Conservation (phyloP, 108 stramenopile species). For the Hondaea fermentalgiana region DNA sequence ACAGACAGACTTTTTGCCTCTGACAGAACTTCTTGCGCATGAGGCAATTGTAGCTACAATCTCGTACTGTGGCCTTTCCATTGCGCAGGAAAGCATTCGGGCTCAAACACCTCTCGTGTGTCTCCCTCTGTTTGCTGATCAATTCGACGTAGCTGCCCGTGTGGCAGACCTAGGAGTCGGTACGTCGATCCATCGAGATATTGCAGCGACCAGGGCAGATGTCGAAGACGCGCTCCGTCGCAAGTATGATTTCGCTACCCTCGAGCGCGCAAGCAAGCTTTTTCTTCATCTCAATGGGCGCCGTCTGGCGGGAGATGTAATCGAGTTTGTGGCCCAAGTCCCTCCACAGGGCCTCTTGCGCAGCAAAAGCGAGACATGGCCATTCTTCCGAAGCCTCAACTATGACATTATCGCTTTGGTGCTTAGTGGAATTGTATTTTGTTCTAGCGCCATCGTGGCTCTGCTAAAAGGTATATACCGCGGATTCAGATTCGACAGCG, state of each 20-base stretch:
- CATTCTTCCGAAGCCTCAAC: not conserved
- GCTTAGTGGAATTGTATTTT: not conserved
- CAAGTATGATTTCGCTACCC: not conserved
- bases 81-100: not conserved
- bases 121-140: not conserved
- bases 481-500: not conserved
- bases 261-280: not conserved
- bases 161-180: not conserved
- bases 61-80: not conserved
- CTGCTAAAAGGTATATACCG: not conserved
- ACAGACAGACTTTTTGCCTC: not conserved
- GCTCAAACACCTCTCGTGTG: not conserved
- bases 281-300: not conserved
- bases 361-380: not conserved
- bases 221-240: not conserved
- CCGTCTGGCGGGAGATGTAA: not conserved
- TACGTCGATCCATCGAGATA: not conserved
- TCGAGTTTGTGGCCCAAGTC: not conserved
- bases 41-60: not conserved
- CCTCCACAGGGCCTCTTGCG: not conserved
- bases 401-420: not conserved
- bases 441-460: not conserved
- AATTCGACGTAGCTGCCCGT: not conserved
- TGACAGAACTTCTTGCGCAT: not conserved
- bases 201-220: not conserved